Conservation (phyloP, 495 filamentous ascomycete species). For the Amphirosellinia nigrospora region DNA sequence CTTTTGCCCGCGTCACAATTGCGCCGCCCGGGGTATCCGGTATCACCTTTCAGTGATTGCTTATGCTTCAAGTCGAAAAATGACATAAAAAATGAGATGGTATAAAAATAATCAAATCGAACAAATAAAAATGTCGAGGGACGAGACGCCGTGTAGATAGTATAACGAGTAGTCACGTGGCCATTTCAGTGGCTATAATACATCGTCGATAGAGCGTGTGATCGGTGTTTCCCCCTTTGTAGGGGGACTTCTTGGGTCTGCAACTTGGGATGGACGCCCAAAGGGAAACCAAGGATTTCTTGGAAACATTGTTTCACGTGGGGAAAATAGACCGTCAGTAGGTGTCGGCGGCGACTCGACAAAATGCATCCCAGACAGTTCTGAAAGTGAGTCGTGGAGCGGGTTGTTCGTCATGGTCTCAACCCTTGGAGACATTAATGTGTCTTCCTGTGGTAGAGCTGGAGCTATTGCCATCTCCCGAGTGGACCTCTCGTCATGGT, state of each 20-base stretch:
- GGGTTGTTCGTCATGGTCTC: conserved; percentile 63
- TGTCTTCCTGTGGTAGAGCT: conserved; percentile 45
- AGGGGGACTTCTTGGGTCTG: conserved; percentile 69
- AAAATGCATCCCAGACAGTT: conserved; percentile 50
- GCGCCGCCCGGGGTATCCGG: conserved; percentile 38
- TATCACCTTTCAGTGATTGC: conserved; percentile 32
- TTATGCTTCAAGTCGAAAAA: conserved; percentile 29
- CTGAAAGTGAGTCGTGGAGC: conserved; percentile 47
- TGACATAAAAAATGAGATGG: conserved; percentile 27
- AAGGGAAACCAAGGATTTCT: conserved; percentile 57
- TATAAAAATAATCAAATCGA: conserved; percentile 18
- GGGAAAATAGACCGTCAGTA: conserved; percentile 54
- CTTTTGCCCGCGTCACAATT: conserved; percentile 21
- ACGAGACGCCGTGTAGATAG: background rate
- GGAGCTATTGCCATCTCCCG: conserved; percentile 40
- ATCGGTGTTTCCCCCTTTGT: conserved; percentile 70
- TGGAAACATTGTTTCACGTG: conserved; percentile 56
- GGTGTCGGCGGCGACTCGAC: conserved; percentile 56
- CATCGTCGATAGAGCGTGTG: conserved; percentile 66
- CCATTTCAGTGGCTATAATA: conserved; percentile 42
- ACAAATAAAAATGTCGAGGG: conserved; percentile 4
- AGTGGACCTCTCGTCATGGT: conserved; percentile 32
- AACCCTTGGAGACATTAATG: conserved; percentile 57
- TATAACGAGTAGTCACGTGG: background rate
- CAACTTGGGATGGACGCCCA: conserved; percentile 48